These are phyloP conservation scores for Ascochyta clinopodiicola DNA, from an alignment of 2,329 filamentous ascomycete genomes.

Conservation along the genomic window DNA sequence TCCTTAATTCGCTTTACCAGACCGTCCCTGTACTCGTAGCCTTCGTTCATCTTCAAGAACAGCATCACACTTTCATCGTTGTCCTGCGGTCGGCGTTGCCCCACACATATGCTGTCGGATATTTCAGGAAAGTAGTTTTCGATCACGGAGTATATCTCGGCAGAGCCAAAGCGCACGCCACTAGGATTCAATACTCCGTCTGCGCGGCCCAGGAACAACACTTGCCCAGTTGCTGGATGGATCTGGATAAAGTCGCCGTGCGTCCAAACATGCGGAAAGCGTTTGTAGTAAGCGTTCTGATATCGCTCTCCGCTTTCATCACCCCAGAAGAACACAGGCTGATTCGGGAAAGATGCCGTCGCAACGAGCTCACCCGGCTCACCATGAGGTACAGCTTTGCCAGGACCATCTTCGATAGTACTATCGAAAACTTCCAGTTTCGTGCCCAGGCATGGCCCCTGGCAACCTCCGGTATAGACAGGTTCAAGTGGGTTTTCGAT, in stretches of 20 bases:
- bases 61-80: conserved; percentile 65
- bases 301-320: conserved; percentile 52
- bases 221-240: conserved; percentile 69
- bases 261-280: conserved; percentile 71
- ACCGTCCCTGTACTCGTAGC: conserved; percentile 40
- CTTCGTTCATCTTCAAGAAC: conserved; percentile 67
- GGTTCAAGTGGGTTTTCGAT: conserved; percentile 73
- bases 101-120: conserved; percentile 78
- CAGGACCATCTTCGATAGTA: conserved; percentile 53
- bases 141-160: conserved; percentile 79
- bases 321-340: conserved; percentile 64
- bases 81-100: conserved; percentile 70
- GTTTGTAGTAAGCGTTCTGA: conserved; percentile 54
- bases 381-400: conserved; percentile 64
- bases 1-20: conserved; percentile 64
- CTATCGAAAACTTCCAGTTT: conserved; percentile 67
- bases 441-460: conserved; percentile 60
- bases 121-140: conserved; percentile 70
- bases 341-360: conserved; percentile 74
- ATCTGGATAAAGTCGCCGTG: conserved; percentile 81
- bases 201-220: conserved; percentile 72
- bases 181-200: conserved; percentile 83
- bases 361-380: conserved; percentile 78
- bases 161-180: conserved; percentile 79
- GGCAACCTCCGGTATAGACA: conserved; percentile 65